Base-by-base conservation (phyloP, 345 rosid genomes). In the Populus davidiana region DNA sequence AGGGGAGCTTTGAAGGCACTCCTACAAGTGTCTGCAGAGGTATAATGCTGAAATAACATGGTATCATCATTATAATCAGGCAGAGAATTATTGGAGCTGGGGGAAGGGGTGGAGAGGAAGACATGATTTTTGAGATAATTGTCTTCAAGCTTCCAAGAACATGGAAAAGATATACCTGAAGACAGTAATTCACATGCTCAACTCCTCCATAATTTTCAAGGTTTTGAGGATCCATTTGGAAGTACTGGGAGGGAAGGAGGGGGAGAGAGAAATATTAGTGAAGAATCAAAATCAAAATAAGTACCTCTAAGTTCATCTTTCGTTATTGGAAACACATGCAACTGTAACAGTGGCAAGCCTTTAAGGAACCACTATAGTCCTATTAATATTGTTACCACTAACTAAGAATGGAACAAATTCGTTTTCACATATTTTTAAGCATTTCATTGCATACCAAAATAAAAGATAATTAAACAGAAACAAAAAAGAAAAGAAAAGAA, bases 1-100 rank as follows among this genome's bases (percentile, higher is more conserved):
- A 95, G 91, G 20, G 99, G 99, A 50, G 89, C 99, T 84, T 95
- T 95, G 84, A 92, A 95, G 66, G 99, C 97, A 82, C 99, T 92
- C 92, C 89, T 77, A 83, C 99, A 95, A 72, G 87, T 66, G 16
- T 93, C 99, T 69, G 97, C 87, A 71, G 99, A 90, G 77, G 96
- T 90, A 86, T 82, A 95, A 82, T 96, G 98, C 99, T 96, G 88
- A 82, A 78, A 82, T 69, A 79, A 84, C 70, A 71, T 49, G 35
- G 63, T 59, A 59, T n/a, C 14, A 59, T 59, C 63, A 59, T 59
- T n/a, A 59, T 59, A 59, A 59, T 59, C 63, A 59, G 63, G 13
- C 29, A 59, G 14, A 50, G 59, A 59, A 59, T 59, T 59, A 8
- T 59, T 23, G 63, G 63, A 59, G 13, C 29, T 59, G 63, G 27